Conservation (phyloP, 2,329 filamentous ascomycete species). For the Pseudogymnoascus sp. region DNA sequence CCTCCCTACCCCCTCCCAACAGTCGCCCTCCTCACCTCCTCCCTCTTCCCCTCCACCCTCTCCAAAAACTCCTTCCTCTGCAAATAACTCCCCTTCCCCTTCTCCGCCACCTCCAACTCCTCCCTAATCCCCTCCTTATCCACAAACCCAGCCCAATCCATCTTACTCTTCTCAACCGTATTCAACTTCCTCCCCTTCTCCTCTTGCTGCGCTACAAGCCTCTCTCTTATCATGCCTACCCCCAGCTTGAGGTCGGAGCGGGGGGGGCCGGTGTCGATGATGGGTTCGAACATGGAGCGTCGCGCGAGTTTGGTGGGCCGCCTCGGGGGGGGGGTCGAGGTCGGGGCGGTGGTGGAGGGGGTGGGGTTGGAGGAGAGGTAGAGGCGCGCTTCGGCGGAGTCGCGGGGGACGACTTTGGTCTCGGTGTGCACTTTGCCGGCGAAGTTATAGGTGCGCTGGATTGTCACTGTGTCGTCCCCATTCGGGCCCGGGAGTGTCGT, state of each 20-base stretch:
- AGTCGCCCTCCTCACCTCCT: constrained; percentile 46
- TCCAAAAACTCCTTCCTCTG: constrained; percentile 56
- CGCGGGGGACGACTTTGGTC: constrained; percentile 57
- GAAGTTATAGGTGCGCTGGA: constrained; percentile 67
- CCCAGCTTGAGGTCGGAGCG: constrained; percentile 52
- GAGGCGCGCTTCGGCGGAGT: constrained; percentile 57
- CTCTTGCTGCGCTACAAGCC: constrained; percentile 35
- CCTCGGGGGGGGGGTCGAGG: constrained; percentile 18
- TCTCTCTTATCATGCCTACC: constrained; percentile 28
- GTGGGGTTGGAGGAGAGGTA: constrained; percentile 46
- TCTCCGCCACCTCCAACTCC: constrained; percentile 55
- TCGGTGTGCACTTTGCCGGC: constrained; percentile 64
- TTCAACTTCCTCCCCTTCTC: constrained; percentile 56
- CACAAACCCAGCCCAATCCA: constrained; percentile 66
- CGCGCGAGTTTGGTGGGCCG: constrained; percentile 29
- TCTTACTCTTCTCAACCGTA: constrained; percentile 62
- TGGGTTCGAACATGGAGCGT: constrained; percentile 54
- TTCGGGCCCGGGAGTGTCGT: constrained; percentile 16
- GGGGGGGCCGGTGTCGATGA: constrained; percentile 34
- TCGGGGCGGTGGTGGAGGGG: constrained; percentile 18
- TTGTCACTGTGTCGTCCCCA: constrained; percentile 42
- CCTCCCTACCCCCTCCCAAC: neutral
- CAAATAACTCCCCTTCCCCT: constrained; percentile 55
- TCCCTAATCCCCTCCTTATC: constrained; percentile 64
- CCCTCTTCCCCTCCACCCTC: constrained; percentile 52